A percentile compares a stretch with the other conserved stretches of the same genome.
Conservation (phyloP, 2,329 filamentous ascomycete genomes). For the Rutstroemia sydowiana region DNA sequence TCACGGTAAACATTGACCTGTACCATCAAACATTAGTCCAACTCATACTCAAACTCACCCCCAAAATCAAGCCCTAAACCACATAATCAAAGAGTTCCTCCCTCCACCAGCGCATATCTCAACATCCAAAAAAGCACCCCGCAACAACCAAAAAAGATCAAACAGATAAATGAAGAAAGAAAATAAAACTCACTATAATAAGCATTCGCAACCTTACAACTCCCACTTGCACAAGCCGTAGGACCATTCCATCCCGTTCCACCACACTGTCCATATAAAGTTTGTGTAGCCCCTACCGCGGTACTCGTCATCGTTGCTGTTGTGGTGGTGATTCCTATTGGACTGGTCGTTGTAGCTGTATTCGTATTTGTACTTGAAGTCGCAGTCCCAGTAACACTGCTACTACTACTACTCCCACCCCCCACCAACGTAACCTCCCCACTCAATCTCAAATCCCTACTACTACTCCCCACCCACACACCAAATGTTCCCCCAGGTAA, state of each 20-base stretch:
- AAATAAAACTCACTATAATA: constrained; percentile 15
- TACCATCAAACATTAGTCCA: no score
- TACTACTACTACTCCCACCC: background rate
- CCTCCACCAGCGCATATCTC: no score
- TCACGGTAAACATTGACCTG: no score
- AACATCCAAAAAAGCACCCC: no score
- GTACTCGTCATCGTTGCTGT: background rate
- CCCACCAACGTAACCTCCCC: constrained; percentile 9
- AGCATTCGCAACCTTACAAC: constrained; percentile 12
- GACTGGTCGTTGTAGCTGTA: background rate
- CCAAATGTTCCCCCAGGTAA: constrained; percentile 28
- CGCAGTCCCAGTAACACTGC: background rate
- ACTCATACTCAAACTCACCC: no score
- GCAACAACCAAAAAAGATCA: no score
- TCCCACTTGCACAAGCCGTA: constrained; percentile 16
- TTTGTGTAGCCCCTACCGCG: background rate
- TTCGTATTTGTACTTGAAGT: background rate
- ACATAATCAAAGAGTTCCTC: no score
- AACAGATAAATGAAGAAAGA: background rate
- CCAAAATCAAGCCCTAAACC: no score
- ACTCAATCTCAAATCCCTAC: constrained; percentile 21
- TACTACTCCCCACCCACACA: constrained; percentile 22
- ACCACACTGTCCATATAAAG: constrained; percentile 20
- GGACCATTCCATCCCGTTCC: constrained; percentile 17
- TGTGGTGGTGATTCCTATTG: background rate